Evolutionary conservation across 1,284 basidiomycete species (phyloP), one percentile per base, ranked within the genome.

Genomic region (Boletus putidus): DNA sequence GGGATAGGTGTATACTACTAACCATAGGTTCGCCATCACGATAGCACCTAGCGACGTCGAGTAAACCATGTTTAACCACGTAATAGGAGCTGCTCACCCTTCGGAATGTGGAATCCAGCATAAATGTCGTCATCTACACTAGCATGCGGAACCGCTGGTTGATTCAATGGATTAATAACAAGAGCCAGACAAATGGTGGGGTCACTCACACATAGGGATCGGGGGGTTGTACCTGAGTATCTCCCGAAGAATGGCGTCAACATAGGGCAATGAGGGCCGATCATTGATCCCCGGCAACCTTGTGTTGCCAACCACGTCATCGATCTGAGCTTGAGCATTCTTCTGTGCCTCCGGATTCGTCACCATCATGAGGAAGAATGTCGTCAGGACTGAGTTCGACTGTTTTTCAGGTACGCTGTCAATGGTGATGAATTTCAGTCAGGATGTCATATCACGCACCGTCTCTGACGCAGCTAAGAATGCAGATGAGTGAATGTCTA

Each of bases 51-150:
- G 18, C n/a, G 37, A 12, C 11, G 11, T 12, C 37, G 11, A n/a
- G n/a, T 39, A n/a, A 39, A 39, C 20, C 2, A 11, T 12, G 37
- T 39, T 39, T n/a, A 10, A n/a, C 12, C 11, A 14, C 12, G 5
- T 39, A 6, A n/a, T 3, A 39, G 10, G 37, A 39, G 37, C 20
- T 12, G 14, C 43, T 27, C 16, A 27, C 43, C 43, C 12, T 44
- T 44, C 16, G 43, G 43, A 18, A 44, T 44, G 25, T 44, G 43
- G 10, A 44, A 44, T 11, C 49, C 53, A 20, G 25, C 18, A 25
- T 50, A 59, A 21, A 59, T 21, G n/a, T 59, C 58, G 16, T 51
- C 48, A 4, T 55, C n/a, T 14, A 36, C 27, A 10, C 27, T 18
- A 29, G 48, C 40, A n/a, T 37, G 58, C 10, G 57, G 57, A 39